Base-by-base conservation (phyloP, 2,329 filamentous ascomycete species). In the Fusarium robinianum region DNA sequence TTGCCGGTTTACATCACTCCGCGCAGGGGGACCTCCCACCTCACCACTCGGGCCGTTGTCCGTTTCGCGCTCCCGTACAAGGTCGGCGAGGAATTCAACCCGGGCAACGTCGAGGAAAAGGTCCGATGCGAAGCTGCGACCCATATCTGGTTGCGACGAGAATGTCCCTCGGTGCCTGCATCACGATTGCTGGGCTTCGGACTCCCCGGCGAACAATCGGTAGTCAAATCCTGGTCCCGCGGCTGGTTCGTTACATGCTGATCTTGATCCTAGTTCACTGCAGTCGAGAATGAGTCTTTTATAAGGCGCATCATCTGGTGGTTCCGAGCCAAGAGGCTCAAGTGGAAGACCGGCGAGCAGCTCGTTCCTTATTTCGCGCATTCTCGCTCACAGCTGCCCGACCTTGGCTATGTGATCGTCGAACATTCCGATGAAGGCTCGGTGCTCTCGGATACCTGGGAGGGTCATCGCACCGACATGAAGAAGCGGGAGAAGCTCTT, bases 71-170 rank as follows among this genome's bases (percentile, higher is more conserved):
- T n/a, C n/a, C n/a, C n/a, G n/a, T n/a, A n/a, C n/a, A n/a, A n/a
- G n/a, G n/a, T n/a, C n/a, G n/a, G n/a, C n/a, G n/a, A n/a, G n/a
- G n/a, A n/a, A n/a, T n/a, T n/a, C n/a, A n/a, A 54, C 22, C 51
- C 56, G 5, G 63, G 64, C 26, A 66, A 55, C 2, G 45, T 67
- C 11, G 60, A 68, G 29, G 63, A 67, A 41, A 68, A 68, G 49
- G 33, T 67, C 17, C 51, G 63, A 31, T 64, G 54, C 32, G 63
- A 68, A 52, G 62, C 63, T 6, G 64, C 58, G 46, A 56, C 56
- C 17, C 67, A 67, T 41, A 46, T 51, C 7, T 67, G 62, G 65
- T 62, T 69, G 37, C 57, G 66, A 42, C 39, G 65, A 23, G 14
- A 58, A 30, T 68, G 57, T 45, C 42, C 56, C 19, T n/a, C n/a